phyloP scores from a whole-genome alignment of 2,329 filamentous ascomycete genomes.

The Colletotrichum tabaci region DNA sequence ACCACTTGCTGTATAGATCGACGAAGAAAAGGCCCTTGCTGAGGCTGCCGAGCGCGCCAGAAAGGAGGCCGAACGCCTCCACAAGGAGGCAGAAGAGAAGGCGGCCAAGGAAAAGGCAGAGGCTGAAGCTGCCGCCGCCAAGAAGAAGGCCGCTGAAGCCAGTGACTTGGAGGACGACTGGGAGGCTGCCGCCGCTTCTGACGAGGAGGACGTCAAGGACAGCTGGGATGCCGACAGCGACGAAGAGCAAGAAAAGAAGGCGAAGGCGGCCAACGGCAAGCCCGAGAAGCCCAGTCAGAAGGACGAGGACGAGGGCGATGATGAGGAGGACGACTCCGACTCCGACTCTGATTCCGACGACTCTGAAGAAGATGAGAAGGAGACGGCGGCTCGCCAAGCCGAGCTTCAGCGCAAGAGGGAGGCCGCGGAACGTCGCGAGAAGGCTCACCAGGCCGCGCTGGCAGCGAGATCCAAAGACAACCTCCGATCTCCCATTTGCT shows the following conservation, averaged over 20 bases:
- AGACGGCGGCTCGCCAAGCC: conserved; percentile 80
- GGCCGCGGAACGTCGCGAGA: conserved; percentile 88
- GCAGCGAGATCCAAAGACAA: conserved; percentile 94
- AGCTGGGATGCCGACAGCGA: conserved; percentile 93
- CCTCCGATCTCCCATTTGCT: conserved; percentile 97
- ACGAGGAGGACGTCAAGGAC: conserved; percentile 86
- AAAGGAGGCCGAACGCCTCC: conserved; percentile 76
- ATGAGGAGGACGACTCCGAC: conserved; percentile 66
- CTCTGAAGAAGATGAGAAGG: conserved; percentile 75
- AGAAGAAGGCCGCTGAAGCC: conserved; percentile 66
- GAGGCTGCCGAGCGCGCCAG: conserved; percentile 83
- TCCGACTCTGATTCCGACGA: conserved; percentile 62
- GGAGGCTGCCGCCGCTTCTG: conserved; percentile 86
- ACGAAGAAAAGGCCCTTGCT: conserved; percentile 84
- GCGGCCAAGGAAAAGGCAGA: conserved; percentile 71
- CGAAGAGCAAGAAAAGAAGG: conserved; percentile 71
- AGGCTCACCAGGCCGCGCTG: conserved; percentile 91
- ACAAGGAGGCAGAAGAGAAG: conserved; percentile 74
- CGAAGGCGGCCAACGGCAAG: conserved; percentile 46
- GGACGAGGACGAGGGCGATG: conserved; percentile 61
- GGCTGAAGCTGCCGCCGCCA: conserved; percentile 68
- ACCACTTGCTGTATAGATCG: conserved; percentile 61
- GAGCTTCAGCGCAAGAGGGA: conserved; percentile 87
- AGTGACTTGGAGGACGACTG: conserved; percentile 85
- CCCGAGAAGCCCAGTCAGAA: conserved; percentile 47